Conservation (phyloP, 805 yeast genomes). For the Debaryomyces hansenii region DNA sequence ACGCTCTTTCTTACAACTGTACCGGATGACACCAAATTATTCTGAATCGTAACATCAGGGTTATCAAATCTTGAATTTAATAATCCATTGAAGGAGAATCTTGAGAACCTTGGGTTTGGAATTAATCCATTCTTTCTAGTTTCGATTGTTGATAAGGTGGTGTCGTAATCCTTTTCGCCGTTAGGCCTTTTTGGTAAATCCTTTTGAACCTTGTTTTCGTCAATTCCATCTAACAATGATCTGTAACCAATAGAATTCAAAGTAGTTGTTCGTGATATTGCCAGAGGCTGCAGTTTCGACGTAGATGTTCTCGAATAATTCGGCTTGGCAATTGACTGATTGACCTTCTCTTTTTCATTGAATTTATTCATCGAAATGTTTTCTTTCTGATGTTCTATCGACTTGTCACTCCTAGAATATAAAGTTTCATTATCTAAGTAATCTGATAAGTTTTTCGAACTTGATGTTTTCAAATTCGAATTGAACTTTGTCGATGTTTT, state of each 20-base stretch:
- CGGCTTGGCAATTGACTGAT: slow-evolving; percentile 3
- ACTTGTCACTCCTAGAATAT: background rate
- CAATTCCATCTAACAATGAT: slow-evolving; percentile 22
- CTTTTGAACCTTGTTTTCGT: slow-evolving; percentile 12
- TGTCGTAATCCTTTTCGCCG: background rate
- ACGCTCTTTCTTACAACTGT: slow-evolving; percentile 10
- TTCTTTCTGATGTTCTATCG: slow-evolving; percentile 12
- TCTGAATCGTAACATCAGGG: slow-evolving; percentile 5
- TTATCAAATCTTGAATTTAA: slow-evolving; percentile 13
- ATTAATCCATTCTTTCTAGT: slow-evolving; percentile 20
- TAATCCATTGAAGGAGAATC: slow-evolving; percentile 42
- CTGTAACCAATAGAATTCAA: slow-evolving; percentile 12
- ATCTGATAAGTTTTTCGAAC: slow-evolving; percentile 30
- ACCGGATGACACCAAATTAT: slow-evolving; percentile 5
- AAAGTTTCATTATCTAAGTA: slow-evolving; percentile 15
- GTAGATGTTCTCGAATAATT: slow-evolving; percentile 1
- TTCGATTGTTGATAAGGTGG: slow-evolving; percentile 2
- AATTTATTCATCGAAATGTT: slow-evolving; percentile 11
- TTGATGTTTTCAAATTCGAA: slow-evolving; percentile 34
- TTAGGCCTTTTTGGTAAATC: background rate
- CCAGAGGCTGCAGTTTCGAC: background rate
- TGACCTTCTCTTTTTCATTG: slow-evolving; percentile 13
- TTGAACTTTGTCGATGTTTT: slow-evolving; percentile 13
- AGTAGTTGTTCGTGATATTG: slow-evolving; percentile 1
- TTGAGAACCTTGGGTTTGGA: slow-evolving; percentile 45